Evolutionary conservation across 495 filamentous ascomycete genomes (phyloP).

Genomic region (Podospora bellae-mahoneyi): DNA sequence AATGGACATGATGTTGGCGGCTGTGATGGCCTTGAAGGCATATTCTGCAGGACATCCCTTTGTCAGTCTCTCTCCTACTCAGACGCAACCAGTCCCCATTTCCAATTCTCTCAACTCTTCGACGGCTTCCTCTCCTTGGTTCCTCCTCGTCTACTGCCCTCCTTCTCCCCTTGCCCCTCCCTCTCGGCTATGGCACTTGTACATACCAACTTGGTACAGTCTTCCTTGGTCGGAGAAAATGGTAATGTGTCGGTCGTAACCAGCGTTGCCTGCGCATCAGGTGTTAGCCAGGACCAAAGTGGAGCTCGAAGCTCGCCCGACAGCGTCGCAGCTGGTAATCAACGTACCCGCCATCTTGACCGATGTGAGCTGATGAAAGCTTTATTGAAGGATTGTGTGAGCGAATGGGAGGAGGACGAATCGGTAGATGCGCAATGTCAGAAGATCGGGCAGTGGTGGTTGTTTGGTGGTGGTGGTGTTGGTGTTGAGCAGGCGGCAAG

Average conservation of each 20-base stretch:
- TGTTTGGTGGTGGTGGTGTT: conserved; percentile 13
- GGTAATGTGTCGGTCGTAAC: conserved; percentile 97
- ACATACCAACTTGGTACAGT: conserved; percentile 98
- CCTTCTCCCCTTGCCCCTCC: background rate
- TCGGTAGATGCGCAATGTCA: background rate
- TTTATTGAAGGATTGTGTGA: conserved; percentile 10
- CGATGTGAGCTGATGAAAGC: conserved; percentile 12
- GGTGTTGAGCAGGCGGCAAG: conserved; percentile 24
- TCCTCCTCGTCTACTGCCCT: background rate
- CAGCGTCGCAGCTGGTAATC: conserved; percentile 19
- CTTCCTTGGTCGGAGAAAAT: conserved; percentile 99
- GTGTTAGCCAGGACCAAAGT: conserved; percentile 26
- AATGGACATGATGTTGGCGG: conserved; percentile 96
- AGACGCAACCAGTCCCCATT: conserved; percentile 4
- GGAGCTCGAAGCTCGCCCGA: conserved; percentile 28
- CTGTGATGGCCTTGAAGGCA: conserved; percentile 99
- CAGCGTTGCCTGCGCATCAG: conserved; percentile 71
- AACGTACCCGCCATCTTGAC: conserved; percentile 47
- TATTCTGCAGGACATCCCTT: conserved; percentile 64
- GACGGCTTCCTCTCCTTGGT: background rate
- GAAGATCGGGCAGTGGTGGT: conserved; percentile 1
- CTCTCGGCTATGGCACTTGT: background rate
- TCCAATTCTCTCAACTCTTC: background rate
- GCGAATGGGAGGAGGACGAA: background rate
- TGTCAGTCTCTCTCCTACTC: conserved; percentile 31